Conservation (phyloP, 768 basidiomycete species). For the Cyclocybe cylindracea region DNA sequence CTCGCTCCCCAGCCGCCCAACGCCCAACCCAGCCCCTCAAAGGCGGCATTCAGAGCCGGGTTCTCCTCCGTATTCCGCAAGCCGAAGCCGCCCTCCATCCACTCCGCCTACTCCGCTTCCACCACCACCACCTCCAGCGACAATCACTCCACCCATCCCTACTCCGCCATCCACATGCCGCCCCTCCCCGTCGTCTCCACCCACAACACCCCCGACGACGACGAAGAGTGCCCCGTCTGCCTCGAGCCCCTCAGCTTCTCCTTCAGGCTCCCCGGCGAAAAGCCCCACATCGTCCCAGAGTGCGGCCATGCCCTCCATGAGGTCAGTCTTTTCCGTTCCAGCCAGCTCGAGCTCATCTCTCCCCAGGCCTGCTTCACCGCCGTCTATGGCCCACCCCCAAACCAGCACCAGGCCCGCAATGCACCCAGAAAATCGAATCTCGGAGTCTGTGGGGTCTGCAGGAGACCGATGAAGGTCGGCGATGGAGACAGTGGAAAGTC, state of each 20-base stretch:
- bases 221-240: slow-evolving; percentile 95
- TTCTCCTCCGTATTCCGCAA: slow-evolving; percentile 59
- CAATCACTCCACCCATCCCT: slow-evolving; percentile 47
- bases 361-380: slow-evolving; percentile 91
- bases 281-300: slow-evolving; percentile 95
- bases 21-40: slow-evolving; percentile 18
- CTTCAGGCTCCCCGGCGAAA: slow-evolving; percentile 93
- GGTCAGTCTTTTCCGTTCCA: slow-evolving; percentile 40
- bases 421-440: slow-evolving; percentile 74
- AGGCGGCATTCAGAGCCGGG: slow-evolving; percentile 36
- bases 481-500: slow-evolving; percentile 85
- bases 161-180: slow-evolving; percentile 59
- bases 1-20: slow-evolving; percentile 35
- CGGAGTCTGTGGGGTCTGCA: slow-evolving; percentile 96
- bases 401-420: slow-evolving; percentile 46
- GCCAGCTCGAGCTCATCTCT: slow-evolving; percentile 7
- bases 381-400: slow-evolving; percentile 89
- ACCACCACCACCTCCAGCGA: slow-evolving; percentile 41
- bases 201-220: slow-evolving; percentile 66
- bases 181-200: slow-evolving; percentile 75
- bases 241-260: slow-evolving; percentile 92
- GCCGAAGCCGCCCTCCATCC: slow-evolving; percentile 45
- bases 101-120: slow-evolving; percentile 51
- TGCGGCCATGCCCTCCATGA: slow-evolving; percentile 98
- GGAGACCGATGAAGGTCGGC: slow-evolving; percentile 94